Evolutionary conservation across 2,329 filamentous ascomycete genomes (phyloP), one percentile per base, ranked within the genome.

Genomic region (Bipolaris cookei): DNA sequence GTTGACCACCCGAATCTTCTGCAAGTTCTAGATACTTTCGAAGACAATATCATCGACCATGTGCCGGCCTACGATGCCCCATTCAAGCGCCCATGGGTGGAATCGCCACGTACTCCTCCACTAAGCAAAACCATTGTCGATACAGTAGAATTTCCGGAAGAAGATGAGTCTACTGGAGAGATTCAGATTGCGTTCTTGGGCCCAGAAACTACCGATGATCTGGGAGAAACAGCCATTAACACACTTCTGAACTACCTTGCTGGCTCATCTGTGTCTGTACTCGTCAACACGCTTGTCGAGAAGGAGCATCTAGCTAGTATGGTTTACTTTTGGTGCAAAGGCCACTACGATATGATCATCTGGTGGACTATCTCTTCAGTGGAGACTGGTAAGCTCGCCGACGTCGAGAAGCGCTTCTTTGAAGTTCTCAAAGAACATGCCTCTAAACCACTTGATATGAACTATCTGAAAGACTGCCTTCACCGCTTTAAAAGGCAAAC

Each of bases 211-310:
- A 90, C 85, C 51, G 88, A 97, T 66, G 76, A 85, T 38, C 58
- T 76, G 34, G 68, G 67, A 70, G 81, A 86, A 10, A 88, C 88
- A 13, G 95, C 93, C 1, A 79, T 97, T 3, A 90, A 90, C 61
- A 86, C 96, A 48, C 79, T 96, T 2, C 83, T 97, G 37, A 88
- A 89, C 1, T 99, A 98, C 70, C 86, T 99, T 16, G 92, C 91
- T 61, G 95, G 93, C 5, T 98, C 95, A 0, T 96, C 96, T 0
- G 92, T 96, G 2, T 94, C 94, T 0, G 83, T 99, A 1, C 81
- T 99, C 5, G 94, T 98, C 71, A 98, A 98, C 65, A 85, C 88
- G 16, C 84, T 99, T 59, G 95, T 99, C 2, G 95, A 99, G 73
- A 92, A 89, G 67, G 94, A 98, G 76, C 90, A 96, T 65, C 85